Base-by-base conservation (phyloP, 1,284 basidiomycete genomes). In the Fistulinella cinereoalba region DNA sequence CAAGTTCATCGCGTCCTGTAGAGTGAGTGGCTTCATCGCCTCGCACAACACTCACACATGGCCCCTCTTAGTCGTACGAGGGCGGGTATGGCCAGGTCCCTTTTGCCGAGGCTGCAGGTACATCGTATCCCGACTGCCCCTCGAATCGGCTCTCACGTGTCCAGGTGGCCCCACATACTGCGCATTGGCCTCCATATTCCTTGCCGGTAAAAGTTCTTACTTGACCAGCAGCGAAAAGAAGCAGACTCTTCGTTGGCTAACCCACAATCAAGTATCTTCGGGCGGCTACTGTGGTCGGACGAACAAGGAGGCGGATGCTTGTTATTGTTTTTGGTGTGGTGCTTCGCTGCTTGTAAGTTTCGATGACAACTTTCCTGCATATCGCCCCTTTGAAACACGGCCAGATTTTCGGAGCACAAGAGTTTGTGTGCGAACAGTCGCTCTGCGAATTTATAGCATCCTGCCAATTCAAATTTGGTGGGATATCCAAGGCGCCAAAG, bases 311-410 rank as follows among this genome's bases (percentile, higher is more conserved):
- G 80, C 86, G 11, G 93, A 97, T 58, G 89, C 92, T 1, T 97
- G 93, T 65, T 97, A 97, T 67, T 91, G 88, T 55, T 97, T 96
- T 66, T 97, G 93, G 94, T 90, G 88, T 56, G 86, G 88, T 3
- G 92, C 83, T 5, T 76, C 88, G 1, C 65, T 96, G 7, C 70
- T 79, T 56, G 91, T 92, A 53, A 53, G 77, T 65, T 41, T 4
- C n/a, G n/a, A n/a, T n/a, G n/a, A n/a, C n/a, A n/a, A n/a, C n/a
- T n/a, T n/a, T n/a, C n/a, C n/a, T n/a, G n/a, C n/a, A n/a, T n/a
- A n/a, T n/a, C n/a, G n/a, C n/a, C n/a, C n/a, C n/a, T n/a, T n/a
- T n/a, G n/a, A n/a, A n/a, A n/a, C n/a, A n/a, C n/a, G n/a, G 31
- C 11, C 56, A 92, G 88, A 81, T 92, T 25, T 73, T 92, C 7